Evolutionary conservation across 305 asterid species (phyloP).

Genomic region (Andrographis paniculata): DNA sequence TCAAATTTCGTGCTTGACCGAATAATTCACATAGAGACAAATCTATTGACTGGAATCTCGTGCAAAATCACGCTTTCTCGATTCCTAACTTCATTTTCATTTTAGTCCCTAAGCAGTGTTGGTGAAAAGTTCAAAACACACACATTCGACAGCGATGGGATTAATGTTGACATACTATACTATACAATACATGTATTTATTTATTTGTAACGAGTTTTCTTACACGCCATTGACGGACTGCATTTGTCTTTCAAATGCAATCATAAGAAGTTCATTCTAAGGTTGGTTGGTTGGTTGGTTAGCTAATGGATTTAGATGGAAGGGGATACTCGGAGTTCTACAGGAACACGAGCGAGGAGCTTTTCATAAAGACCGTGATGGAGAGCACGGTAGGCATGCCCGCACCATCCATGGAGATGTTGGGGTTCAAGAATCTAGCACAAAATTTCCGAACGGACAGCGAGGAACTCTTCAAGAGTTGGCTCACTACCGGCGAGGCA

Average conservation of each 20-base stretch:
- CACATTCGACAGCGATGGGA: conserved; percentile 34
- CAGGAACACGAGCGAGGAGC: conserved; percentile 56
- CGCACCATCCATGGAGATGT: conserved; percentile 57
- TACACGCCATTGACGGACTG: background rate
- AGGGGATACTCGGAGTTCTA: conserved; percentile 35
- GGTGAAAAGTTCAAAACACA: conserved; percentile 24
- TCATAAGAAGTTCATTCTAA: background rate
- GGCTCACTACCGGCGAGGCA: conserved; percentile 64
- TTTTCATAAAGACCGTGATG: conserved; percentile 52
- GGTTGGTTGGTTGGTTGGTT: background rate
- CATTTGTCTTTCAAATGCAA: no score
- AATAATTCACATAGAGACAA: background rate
- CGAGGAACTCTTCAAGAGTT: conserved; percentile 57
- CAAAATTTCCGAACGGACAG: conserved; percentile 46
- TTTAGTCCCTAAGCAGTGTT: conserved; percentile 25
- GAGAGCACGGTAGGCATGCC: conserved; percentile 47
- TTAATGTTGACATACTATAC: background rate
- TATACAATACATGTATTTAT: background rate
- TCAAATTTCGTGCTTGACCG: no score
- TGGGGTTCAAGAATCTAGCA: conserved; percentile 44
- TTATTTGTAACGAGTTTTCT: background rate
- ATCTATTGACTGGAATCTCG: no score
- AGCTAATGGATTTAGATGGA: conserved; percentile 43
- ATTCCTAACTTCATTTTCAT: conserved; percentile 24
- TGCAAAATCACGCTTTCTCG: conserved; percentile 1